Conservation (phyloP, 2,329 filamentous ascomycete genomes). For the Ceratocystis albifundus region DNA sequence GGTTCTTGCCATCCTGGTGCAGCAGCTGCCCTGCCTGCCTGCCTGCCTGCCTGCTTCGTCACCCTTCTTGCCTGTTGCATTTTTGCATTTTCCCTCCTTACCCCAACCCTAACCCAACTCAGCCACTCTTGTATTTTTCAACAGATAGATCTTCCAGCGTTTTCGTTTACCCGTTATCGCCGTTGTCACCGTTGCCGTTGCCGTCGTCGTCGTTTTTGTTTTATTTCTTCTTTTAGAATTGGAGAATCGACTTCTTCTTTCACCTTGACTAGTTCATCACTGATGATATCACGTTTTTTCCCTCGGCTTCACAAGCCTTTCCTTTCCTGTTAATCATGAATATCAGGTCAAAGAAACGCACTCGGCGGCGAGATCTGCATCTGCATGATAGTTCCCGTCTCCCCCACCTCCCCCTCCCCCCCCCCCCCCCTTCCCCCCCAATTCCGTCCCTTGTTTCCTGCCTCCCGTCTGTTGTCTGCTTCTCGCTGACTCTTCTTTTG, state of each 20-base stretch:
- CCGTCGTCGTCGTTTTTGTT: no score
- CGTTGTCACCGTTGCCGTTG: no score
- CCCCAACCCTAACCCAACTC: neutral
- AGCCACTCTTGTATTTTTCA: neutral
- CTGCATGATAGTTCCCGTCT: neutral
- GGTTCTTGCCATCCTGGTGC: no score
- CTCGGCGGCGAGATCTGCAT: neutral
- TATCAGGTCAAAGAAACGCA: neutral
- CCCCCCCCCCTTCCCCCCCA: no score
- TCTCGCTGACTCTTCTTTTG: neutral
- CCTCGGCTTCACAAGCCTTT: slow-evolving; percentile 1
- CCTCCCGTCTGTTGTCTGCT: neutral
- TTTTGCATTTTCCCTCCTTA: no score
- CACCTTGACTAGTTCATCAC: neutral
- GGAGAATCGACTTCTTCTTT: neutral
- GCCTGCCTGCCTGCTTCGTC: no score
- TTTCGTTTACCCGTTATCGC: neutral
- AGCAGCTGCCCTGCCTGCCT: no score
- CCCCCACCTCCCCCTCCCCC: no score
- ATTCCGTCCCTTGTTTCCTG: neutral
- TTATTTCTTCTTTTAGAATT: neutral
- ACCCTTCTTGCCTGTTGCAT: no score
- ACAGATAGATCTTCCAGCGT: neutral
- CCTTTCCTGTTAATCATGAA: neutral
- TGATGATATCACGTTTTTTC: neutral